A percentile compares a stretch with the other conserved stretches of the same genome.
phyloP scores from a whole-genome alignment of 2,329 filamentous ascomycete genomes.

The Colletotrichum spinosum region DNA sequence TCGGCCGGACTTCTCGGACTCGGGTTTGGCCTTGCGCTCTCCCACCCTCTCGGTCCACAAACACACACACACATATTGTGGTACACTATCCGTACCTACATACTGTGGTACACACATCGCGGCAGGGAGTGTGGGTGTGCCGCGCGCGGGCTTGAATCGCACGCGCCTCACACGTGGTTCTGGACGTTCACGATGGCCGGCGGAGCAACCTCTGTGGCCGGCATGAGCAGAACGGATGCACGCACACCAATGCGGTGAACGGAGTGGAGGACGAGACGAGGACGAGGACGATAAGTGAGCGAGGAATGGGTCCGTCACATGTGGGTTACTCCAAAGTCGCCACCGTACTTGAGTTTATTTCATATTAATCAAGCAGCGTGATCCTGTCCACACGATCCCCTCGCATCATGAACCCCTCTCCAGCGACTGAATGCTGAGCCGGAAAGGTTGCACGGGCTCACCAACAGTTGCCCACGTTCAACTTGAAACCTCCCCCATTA shows the following conservation, averaged over 20 bases:
- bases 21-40: background rate
- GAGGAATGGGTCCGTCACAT: background rate
- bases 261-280: background rate
- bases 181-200: background rate
- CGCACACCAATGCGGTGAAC: background rate
- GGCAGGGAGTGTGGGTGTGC: background rate
- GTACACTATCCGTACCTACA: no score
- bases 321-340: background rate
- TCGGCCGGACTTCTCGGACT: no score
- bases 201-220: slow-evolving; percentile 2
- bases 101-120: background rate
- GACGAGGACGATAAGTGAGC: background rate
- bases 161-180: slow-evolving; percentile 26
- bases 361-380: slow-evolving; percentile 20
- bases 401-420: background rate
- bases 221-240: background rate
- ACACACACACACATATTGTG: no score
- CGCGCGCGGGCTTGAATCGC: slow-evolving; percentile 15
- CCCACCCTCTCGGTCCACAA: no score
- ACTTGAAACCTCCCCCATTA: slow-evolving; percentile 21
- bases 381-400: background rate
- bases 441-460: slow-evolving; percentile 19
- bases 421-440: background rate
- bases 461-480: slow-evolving; percentile 4
- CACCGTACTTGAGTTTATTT: slow-evolving; percentile 15